Evolutionary conservation across 2,329 filamentous ascomycete species (phyloP).

Genomic region (Xylaria sp.): DNA sequence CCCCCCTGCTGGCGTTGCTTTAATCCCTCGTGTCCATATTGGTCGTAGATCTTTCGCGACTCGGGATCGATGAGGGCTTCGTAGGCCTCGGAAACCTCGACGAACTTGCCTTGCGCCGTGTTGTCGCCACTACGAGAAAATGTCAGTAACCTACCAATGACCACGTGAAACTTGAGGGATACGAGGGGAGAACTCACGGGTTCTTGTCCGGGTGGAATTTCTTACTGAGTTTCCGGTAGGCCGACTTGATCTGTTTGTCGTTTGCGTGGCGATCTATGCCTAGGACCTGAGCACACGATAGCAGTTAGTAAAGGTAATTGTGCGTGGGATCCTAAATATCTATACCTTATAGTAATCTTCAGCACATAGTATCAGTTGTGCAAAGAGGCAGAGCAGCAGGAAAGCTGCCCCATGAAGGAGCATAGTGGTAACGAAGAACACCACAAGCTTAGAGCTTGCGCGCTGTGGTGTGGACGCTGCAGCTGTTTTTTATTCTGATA

Average conservation of each 20-base stretch:
- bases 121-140: slow-evolving; percentile 71
- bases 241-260: slow-evolving; percentile 90
- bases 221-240: slow-evolving; percentile 91
- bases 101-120: slow-evolving; percentile 87
- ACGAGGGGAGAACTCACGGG: slow-evolving; percentile 68
- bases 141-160: slow-evolving; percentile 25
- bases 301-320: slow-evolving; percentile 3
- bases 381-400: slow-evolving; percentile 63
- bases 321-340: background rate
- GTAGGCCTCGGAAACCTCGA: slow-evolving; percentile 94
- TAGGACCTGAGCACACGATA: slow-evolving; percentile 67
- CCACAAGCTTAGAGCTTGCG: slow-evolving; percentile 1
- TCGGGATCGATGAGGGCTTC: slow-evolving; percentile 85
- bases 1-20: slow-evolving; percentile 81
- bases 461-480: background rate
- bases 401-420: slow-evolving; percentile 60
- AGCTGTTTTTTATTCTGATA: background rate
- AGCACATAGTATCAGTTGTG: slow-evolving; percentile 65
- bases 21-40: slow-evolving; percentile 90
- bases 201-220: slow-evolving; percentile 99
- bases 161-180: background rate
- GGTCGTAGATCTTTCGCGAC: slow-evolving; percentile 89
- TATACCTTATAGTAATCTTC: slow-evolving; percentile 84
- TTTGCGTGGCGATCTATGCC: slow-evolving; percentile 81
- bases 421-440: slow-evolving; percentile 53